Conservation (phyloP, 768 basidiomycete genomes). For the Rubroboletus pulcherrimus region DNA sequence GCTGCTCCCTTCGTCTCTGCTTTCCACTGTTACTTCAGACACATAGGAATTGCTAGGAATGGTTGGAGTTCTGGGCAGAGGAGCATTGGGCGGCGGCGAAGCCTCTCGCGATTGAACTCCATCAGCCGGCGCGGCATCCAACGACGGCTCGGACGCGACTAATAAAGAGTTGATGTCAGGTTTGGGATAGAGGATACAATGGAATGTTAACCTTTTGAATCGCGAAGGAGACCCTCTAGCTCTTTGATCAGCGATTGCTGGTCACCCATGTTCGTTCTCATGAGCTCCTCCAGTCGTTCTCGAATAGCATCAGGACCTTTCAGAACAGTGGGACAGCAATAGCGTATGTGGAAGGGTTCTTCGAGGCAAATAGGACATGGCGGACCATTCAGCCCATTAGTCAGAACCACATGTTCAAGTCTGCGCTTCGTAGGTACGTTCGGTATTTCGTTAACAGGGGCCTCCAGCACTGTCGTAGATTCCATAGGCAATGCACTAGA, state of each 20-base stretch:
- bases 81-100: background rate
- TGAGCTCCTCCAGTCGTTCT: conserved; percentile 44
- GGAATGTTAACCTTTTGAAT: conserved; percentile 26
- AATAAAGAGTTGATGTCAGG: conserved; percentile 11
- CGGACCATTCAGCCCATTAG: conserved; percentile 2
- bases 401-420: background rate
- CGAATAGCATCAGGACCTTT: conserved; percentile 42
- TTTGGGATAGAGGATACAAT: background rate
- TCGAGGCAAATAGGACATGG: conserved; percentile 46
- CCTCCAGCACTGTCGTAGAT: background rate
- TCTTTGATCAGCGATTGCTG: conserved; percentile 36
- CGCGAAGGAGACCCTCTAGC: conserved; percentile 34
- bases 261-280: conserved; percentile 21
- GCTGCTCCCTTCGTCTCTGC: conserved; percentile 39
- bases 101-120: background rate
- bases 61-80: conserved; percentile 12
- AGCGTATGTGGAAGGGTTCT: conserved; percentile 44
- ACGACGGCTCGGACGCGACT: background rate
- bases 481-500: background rate
- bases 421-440: background rate
- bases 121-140: background rate
- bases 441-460: background rate
- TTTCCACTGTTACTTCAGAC: conserved; percentile 36
- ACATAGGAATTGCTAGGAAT: conserved; percentile 32
- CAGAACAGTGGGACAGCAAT: conserved; percentile 45